phyloP scores from a whole-genome alignment of 495 filamentous ascomycete genomes.

The Penicillium paxilli region DNA sequence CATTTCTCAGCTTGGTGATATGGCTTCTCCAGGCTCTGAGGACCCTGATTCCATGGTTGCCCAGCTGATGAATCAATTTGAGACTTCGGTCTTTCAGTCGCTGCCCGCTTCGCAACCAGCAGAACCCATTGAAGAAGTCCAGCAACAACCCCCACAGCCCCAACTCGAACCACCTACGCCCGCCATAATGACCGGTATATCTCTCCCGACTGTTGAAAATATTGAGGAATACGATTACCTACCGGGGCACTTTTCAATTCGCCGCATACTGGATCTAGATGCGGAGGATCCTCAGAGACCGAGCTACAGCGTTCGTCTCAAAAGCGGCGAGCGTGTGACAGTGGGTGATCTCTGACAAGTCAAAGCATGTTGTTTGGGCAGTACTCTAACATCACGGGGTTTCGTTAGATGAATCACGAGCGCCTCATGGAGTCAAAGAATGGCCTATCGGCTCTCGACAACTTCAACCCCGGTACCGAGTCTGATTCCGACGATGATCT shows the following conservation, averaged over 20 bases:
- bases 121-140: neutral
- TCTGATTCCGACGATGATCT: constrained; percentile 20
- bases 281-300: constrained; percentile 22
- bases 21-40: constrained; percentile 1
- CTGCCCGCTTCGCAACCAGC: neutral
- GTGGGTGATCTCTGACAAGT: constrained; percentile 29
- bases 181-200: constrained; percentile 22
- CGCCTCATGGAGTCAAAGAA: constrained; percentile 34
- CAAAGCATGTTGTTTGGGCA: neutral
- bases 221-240: constrained; percentile 49
- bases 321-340: constrained; percentile 44
- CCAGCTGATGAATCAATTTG: constrained; percentile 19
- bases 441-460: constrained; percentile 28
- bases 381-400: constrained; percentile 13
- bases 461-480: constrained; percentile 1
- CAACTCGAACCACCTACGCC: constrained; percentile 10
- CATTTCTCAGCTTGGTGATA: neutral
- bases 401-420: constrained; percentile 24
- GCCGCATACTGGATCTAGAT: constrained; percentile 38
- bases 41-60: constrained; percentile 20
- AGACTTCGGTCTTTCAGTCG: neutral
- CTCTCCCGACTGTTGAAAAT: constrained; percentile 37
- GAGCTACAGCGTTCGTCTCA: constrained; percentile 45
- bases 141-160: neutral
- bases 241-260: constrained; percentile 44